These are phyloP conservation scores for Puccinia novopanici DNA, from an alignment of 1,284 basidiomycete species.

Conservation along the genomic window DNA sequence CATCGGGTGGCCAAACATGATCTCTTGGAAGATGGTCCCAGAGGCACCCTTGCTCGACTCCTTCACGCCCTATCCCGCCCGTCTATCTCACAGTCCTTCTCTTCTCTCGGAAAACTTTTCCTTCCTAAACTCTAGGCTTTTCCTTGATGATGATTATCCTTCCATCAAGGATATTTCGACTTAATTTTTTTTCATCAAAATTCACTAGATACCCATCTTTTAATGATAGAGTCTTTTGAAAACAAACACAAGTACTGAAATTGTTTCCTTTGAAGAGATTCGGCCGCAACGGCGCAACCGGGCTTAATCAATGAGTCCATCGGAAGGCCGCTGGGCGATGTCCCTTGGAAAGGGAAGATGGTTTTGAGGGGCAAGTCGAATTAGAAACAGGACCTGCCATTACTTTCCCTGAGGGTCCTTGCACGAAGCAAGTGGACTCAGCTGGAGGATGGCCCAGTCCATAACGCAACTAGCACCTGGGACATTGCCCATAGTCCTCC, in stretches of 20 bases:
- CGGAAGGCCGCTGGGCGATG: too few relatives aligned
- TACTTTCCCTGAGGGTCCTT: background rate
- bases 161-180: too few relatives aligned
- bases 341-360: too few relatives aligned
- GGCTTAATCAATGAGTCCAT: too few relatives aligned
- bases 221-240: too few relatives aligned
- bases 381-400: background rate
- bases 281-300: too few relatives aligned
- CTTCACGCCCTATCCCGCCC: background rate
- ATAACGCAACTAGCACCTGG: background rate
- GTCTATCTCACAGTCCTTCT: background rate
- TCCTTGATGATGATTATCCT: background rate
- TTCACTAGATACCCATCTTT: too few relatives aligned
- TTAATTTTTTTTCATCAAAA: too few relatives aligned
- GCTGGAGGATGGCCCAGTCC: background rate
- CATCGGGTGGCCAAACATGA: conserved; percentile 11
- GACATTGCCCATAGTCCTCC: too few relatives aligned
- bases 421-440: background rate
- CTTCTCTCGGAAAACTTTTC: background rate
- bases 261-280: too few relatives aligned
- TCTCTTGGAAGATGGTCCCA: conserved; percentile 24
- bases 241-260: too few relatives aligned
- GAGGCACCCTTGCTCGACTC: background rate
- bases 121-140: background rate
- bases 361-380: too few relatives aligned